Conservation (phyloP, 352 stramenopile genomes). For the Globisporangium canariense region DNA sequence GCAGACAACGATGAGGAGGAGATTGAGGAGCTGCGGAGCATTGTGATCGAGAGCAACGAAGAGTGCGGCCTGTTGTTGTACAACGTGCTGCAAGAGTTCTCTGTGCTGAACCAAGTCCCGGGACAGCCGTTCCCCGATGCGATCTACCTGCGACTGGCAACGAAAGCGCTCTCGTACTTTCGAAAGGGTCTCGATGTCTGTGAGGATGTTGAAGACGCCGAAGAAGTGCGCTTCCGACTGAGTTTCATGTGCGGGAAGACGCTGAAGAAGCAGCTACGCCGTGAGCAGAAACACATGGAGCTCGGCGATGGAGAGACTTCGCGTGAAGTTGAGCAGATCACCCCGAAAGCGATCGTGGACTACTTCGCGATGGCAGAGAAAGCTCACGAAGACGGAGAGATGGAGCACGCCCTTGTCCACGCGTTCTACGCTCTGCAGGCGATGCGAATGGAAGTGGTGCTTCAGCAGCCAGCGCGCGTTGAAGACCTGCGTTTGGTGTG, state of each 20-base stretch:
- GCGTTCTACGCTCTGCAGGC: slow-evolving; percentile 75
- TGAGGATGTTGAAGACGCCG: slow-evolving; percentile 24
- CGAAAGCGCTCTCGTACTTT: slow-evolving; percentile 37
- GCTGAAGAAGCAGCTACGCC: slow-evolving; percentile 45
- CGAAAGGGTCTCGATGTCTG: slow-evolving; percentile 32
- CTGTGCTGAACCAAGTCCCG: slow-evolving; percentile 37
- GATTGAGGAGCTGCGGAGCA: slow-evolving; percentile 29
- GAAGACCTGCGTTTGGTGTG: slow-evolving; percentile 37
- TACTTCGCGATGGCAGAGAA: slow-evolving; percentile 59
- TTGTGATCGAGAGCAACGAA: slow-evolving; percentile 61
- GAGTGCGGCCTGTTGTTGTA: slow-evolving; percentile 74
- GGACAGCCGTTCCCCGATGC: slow-evolving; percentile 23
- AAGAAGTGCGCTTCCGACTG: slow-evolving; percentile 64
- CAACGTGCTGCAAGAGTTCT: slow-evolving; percentile 66
- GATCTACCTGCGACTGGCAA: slow-evolving; percentile 29
- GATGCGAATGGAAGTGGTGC: slow-evolving; percentile 52
- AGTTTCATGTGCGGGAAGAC: slow-evolving; percentile 77
- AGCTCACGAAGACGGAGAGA: slow-evolving; percentile 52
- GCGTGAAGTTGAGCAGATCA: neutral
- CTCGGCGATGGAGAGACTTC: neutral
- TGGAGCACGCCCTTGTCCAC: slow-evolving; percentile 71
- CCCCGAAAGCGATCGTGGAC: slow-evolving; percentile 32
- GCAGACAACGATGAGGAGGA: slow-evolving; percentile 25
- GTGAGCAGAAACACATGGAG: slow-evolving; percentile 2
- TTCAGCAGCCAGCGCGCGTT: slow-evolving; percentile 23